Evolutionary conservation across 345 rosid genomes (phyloP), one percentile per base, ranked within the genome.

Genomic region (Nephelium lappaceum): DNA sequence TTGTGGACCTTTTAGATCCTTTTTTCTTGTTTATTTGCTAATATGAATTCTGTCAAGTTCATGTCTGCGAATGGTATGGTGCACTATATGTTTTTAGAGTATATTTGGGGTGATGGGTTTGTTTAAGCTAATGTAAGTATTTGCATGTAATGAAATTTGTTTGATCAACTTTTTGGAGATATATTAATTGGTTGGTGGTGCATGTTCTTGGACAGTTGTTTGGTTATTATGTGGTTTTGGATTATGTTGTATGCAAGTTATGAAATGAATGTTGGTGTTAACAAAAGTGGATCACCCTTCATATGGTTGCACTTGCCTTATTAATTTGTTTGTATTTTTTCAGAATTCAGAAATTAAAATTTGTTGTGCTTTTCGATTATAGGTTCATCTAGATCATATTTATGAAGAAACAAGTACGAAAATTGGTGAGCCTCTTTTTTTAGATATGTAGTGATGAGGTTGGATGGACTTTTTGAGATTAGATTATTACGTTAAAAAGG

Each of bases 331-430:
- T 8, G n/a, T 15, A 39, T 65, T 31, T 65, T 41, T 66, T 18
- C 69, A 31, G 23, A 66, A 66, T 66, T 16, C 21, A 66, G 69
- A 38, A 16, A 39, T 36, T 51, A 51, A 53, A 15, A 6, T 15
- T 16, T 53, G 58, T 53, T 53, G 6, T 53, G 65, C 19, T 75
- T 77, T 69, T 4, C 55, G 72, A 38, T 81, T 58, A 47, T 81
- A 95, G 98, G 97, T 85, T 75, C 84, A 92, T 86, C 89, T 92
- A 16, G 98, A 95, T 79, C 86, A 85, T 78, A 78, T 84, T 73
- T 87, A 89, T 72, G 93, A 89, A 83, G 90, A 84, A 63, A 71
- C 85, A 3, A 84, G 87, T 78, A 87, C 91, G 15, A 92, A 88
- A 85, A 76, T 85, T 24, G 98, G 98, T 92, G 74, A 84, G 88